Conservation (phyloP, 208 protist species). For the Naegleria lovaniensis region DNA sequence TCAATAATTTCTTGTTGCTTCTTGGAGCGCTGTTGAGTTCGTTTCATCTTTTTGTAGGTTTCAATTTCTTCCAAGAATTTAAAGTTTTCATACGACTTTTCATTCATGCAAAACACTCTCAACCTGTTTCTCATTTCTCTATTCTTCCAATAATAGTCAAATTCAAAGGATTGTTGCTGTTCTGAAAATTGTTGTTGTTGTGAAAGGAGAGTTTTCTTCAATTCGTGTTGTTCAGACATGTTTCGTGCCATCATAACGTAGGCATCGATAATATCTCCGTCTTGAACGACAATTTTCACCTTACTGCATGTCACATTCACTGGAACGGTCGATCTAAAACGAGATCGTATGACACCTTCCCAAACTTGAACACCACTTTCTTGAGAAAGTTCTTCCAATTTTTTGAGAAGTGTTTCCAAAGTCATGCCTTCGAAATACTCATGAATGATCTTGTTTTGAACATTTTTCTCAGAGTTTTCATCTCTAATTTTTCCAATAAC, state of each 20-base stretch:
- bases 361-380: neutral
- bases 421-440: neutral
- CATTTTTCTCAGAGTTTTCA: neutral
- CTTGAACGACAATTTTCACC: neutral
- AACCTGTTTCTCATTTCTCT: neutral
- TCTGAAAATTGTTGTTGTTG: neutral
- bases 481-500: neutral
- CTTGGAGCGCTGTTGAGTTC: neutral
- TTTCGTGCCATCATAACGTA: neutral
- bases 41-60: neutral
- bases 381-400: neutral
- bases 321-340: neutral
- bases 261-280: neutral
- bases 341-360: neutral
- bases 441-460: neutral
- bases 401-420: neutral
- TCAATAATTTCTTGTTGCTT: constrained; percentile 18
- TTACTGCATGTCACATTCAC: neutral
- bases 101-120: neutral
- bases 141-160: neutral
- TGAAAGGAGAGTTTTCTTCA: neutral
- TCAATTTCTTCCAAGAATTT: neutral
- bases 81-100: neutral
- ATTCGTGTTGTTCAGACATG: neutral
- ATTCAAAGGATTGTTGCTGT: neutral